Evolutionary conservation across 345 rosid genomes (phyloP).

Genomic region (Nephelium lappaceum): DNA sequence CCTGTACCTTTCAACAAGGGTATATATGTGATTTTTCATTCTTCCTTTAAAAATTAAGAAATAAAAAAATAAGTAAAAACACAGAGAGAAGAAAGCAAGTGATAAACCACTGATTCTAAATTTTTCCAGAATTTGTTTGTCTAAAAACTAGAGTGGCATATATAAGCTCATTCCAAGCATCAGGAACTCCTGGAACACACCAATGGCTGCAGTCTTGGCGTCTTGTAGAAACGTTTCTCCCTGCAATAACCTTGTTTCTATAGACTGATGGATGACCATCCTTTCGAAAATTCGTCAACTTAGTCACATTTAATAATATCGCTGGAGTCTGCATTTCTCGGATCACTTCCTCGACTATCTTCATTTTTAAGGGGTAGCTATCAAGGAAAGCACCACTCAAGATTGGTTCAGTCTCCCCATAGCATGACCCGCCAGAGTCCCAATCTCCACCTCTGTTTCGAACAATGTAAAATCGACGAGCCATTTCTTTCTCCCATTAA

Average conservation of each 20-base stretch:
- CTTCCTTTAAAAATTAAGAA: neutral
- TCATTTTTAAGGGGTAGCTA: slow-evolving; percentile 82
- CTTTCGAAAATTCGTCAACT: slow-evolving; percentile 85
- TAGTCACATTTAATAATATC: slow-evolving; percentile 72
- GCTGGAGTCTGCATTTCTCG: slow-evolving; percentile 58
- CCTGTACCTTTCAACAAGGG: neutral
- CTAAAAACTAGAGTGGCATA: slow-evolving; percentile 61
- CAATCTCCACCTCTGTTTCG: slow-evolving; percentile 87
- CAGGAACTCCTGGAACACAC: slow-evolving; percentile 97
- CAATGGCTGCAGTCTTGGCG: slow-evolving; percentile 97
- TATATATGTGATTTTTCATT: neutral
- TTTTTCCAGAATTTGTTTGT: slow-evolving; percentile 22
- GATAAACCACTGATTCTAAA: slow-evolving; percentile 3
- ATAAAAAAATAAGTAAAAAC: neutral
- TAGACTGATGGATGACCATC: slow-evolving; percentile 90
- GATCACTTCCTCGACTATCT: slow-evolving; percentile 81
- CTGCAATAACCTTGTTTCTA: slow-evolving; percentile 51
- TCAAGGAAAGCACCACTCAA: slow-evolving; percentile 59
- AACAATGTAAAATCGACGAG: neutral
- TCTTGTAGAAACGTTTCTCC: slow-evolving; percentile 43
- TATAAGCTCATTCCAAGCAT: slow-evolving; percentile 92
- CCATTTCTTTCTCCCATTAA: neutral
- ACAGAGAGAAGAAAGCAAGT: neutral
- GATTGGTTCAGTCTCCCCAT: slow-evolving; percentile 74
- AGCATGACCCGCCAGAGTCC: slow-evolving; percentile 95